A percentile compares a stretch with the other conserved stretches of the same genome.
Conservation (phyloP, 2,329 filamentous ascomycete genomes). For the Aspergillus ruber region DNA sequence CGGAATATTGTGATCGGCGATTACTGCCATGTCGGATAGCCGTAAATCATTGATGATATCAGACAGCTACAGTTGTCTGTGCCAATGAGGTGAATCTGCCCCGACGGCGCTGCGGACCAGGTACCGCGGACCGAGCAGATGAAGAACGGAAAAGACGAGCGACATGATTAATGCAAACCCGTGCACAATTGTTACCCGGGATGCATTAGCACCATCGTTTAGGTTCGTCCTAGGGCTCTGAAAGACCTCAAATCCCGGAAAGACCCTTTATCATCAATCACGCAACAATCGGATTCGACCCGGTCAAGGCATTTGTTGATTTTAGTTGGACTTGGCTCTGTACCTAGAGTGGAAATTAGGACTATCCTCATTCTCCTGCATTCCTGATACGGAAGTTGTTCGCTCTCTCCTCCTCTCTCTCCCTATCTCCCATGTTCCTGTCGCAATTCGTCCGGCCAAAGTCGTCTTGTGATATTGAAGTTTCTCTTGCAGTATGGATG, state of each 20-base stretch:
- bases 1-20: too few species aligned
- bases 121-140: too few species aligned
- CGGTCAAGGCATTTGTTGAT: not conserved
- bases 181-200: not conserved
- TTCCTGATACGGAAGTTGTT: not conserved
- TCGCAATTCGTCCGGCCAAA: conserved; percentile 9
- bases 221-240: not conserved
- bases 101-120: too few species aligned
- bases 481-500: not conserved
- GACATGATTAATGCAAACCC: not conserved
- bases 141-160: not conserved
- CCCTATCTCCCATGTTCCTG: too few species aligned
- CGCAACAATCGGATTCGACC: not conserved
- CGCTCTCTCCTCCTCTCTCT: not conserved
- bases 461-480: conserved; percentile 6
- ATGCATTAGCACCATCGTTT: not conserved
- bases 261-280: not conserved
- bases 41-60: too few species aligned
- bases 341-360: not conserved
- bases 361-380: not conserved
- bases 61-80: too few species aligned
- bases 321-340: not conserved
- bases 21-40: too few species aligned
- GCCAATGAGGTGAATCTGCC: too few species aligned
- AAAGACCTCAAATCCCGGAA: not conserved